Evolutionary conservation across 2,329 filamentous ascomycete genomes (phyloP).

Genomic region (Anthostomella pinea): DNA sequence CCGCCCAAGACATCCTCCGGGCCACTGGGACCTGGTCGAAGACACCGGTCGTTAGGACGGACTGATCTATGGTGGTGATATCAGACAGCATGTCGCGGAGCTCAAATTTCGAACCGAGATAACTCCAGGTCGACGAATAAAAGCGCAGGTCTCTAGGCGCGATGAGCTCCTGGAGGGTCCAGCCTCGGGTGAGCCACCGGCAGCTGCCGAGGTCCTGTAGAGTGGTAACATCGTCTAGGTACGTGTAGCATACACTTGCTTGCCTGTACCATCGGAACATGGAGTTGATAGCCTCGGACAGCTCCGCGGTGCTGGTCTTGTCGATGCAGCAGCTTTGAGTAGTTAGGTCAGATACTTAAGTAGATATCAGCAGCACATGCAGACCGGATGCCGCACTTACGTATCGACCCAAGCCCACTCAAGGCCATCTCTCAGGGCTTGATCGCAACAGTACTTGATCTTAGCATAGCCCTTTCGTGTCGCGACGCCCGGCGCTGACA

Average conservation of each 20-base stretch:
- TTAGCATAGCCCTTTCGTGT: constrained; percentile 18
- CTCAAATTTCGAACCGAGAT: constrained; percentile 2
- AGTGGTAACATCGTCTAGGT: constrained; percentile 5
- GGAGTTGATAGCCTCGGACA: constrained; percentile 12
- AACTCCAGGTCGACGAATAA: constrained; percentile 3
- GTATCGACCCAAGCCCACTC: constrained; percentile 26
- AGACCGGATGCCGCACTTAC: too few species aligned
- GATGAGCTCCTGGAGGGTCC: constrained; percentile 12
- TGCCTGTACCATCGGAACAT: constrained; percentile 13
- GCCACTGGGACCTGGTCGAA: constrained; percentile 3
- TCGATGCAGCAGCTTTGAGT: constrained; percentile 15
- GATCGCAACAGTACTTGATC: constrained; percentile 19
- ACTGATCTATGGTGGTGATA: constrained; percentile 6
- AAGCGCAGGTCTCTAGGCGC: constrained; percentile 4
- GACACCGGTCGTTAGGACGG: constrained; percentile 1
- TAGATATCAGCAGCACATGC: too few species aligned
- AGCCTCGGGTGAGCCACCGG: constrained; percentile 10
- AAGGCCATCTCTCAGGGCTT: constrained; percentile 16
- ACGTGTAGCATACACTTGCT: constrained; percentile 10
- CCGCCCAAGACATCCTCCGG: too few species aligned
- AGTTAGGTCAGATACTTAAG: too few species aligned
- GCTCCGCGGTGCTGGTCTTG: constrained; percentile 6
- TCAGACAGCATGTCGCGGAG: background rate
- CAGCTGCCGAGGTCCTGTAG: background rate
- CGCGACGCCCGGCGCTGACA: constrained; percentile 4